phyloP scores from a whole-genome alignment of 176 grass and related monocot species.

The Zizania latifolia region DNA sequence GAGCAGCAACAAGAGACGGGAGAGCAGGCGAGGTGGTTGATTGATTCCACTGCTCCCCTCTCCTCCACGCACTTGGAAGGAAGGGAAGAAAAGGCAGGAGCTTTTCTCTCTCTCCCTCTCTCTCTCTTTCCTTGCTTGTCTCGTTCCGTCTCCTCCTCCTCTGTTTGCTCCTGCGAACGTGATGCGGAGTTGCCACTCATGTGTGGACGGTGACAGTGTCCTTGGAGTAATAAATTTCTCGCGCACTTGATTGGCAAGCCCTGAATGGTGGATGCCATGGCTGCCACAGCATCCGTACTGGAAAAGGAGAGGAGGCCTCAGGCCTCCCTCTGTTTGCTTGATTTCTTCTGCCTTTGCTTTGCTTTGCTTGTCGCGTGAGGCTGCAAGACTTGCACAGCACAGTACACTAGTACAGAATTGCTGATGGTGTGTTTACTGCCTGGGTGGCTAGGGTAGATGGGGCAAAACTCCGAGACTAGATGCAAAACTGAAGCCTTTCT shows the following conservation, averaged over 20 bases:
- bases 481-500: neutral
- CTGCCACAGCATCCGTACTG: neutral
- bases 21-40: neutral
- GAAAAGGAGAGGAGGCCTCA: neutral
- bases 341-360: neutral
- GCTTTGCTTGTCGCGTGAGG: neutral
- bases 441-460: neutral
- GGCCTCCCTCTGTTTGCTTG: too few relatives aligned
- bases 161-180: constrained; percentile 1
- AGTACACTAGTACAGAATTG: neutral
- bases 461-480: neutral
- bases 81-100: constrained; percentile 21
- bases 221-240: constrained; percentile 18
- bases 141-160: constrained; percentile 10
- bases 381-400: neutral
- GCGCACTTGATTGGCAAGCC: neutral
- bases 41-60: constrained; percentile 5
- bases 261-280: neutral
- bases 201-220: constrained; percentile 33
- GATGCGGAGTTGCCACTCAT: constrained; percentile 31
- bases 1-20: neutral
- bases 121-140: neutral
- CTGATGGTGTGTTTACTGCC: neutral
- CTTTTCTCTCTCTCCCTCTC: neutral
- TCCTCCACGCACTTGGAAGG: constrained; percentile 15